A percentile compares a stretch with the other conserved stretches of the same genome.
These are phyloP conservation scores for Monosporascus sp. DNA, from an alignment of 2,329 filamentous ascomycete genomes.

Conservation along the genomic window DNA sequence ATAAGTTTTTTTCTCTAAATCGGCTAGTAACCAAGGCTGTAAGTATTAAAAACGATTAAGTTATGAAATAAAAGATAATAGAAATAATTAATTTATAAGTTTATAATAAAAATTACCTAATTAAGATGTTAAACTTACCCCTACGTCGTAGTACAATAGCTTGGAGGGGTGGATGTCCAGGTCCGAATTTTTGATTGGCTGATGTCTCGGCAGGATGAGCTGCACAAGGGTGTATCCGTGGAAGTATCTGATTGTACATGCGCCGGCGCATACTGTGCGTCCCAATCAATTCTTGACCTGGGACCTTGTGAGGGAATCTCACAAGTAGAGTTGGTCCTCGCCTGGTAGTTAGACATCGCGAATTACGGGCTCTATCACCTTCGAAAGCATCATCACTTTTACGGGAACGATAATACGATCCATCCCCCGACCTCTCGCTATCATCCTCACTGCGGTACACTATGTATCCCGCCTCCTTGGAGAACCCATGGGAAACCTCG, in stretches of 20 bases:
- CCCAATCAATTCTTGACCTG: neutral
- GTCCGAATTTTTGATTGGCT: neutral
- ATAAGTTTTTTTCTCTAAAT: too few relatives aligned
- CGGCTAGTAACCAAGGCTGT: too few relatives aligned
- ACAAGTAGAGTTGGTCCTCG: neutral
- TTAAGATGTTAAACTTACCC: too few relatives aligned
- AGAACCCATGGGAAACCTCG: neutral
- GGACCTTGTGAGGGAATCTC: neutral
- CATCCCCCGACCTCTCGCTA: neutral
- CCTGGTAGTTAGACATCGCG: neutral
- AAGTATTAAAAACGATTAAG: too few relatives aligned
- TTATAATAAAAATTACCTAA: too few relatives aligned
- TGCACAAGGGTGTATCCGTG: slow-evolving; percentile 4
- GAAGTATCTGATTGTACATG: neutral
- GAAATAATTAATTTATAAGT: too few relatives aligned
- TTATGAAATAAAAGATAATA: too few relatives aligned
- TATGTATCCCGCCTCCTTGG: neutral
- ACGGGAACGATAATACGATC: neutral
- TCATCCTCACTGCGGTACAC: neutral
- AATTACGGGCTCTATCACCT: neutral
- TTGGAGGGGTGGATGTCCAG: neutral
- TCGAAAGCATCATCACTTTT: neutral
- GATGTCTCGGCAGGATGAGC: slow-evolving; percentile 4
- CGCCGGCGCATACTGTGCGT: neutral
- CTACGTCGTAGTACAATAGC: too few relatives aligned